Evolutionary conservation across 345 rosid species (phyloP).

Genomic region (Garcia nutans): DNA sequence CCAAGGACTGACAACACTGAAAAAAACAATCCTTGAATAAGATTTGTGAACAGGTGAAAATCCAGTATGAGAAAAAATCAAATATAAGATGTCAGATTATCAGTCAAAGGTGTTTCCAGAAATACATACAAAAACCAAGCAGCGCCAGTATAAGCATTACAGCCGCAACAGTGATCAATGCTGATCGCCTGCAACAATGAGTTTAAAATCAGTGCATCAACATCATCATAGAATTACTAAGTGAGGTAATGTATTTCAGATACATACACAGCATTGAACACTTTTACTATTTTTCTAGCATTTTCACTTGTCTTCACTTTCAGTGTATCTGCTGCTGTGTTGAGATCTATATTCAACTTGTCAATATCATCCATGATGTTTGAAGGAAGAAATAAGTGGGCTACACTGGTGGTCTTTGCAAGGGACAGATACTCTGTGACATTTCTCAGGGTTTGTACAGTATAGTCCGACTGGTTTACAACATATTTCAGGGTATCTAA

Average conservation of each 20-base stretch:
- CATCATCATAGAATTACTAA: constrained; percentile 2
- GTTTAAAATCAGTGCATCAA: constrained; percentile 11
- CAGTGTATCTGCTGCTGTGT: constrained; percentile 67
- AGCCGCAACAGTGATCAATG: constrained; percentile 74
- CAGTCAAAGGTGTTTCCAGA: not conserved
- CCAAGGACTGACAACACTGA: constrained; percentile 76
- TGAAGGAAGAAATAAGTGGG: constrained; percentile 72
- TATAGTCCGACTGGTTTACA: constrained; percentile 91
- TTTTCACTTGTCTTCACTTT: constrained; percentile 67
- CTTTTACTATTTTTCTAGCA: constrained; percentile 61
- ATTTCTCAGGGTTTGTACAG: constrained; percentile 72
- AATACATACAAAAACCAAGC: constrained; percentile 78
- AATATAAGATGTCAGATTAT: not conserved
- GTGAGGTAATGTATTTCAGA: constrained; percentile 12
- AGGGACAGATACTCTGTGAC: constrained; percentile 84
- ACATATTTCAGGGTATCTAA: constrained; percentile 77
- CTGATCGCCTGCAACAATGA: constrained; percentile 58
- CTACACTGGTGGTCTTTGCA: constrained; percentile 83
- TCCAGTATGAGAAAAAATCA: constrained; percentile 17
- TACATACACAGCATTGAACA: constrained; percentile 69
- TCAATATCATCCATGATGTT: constrained; percentile 69
- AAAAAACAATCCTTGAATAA: constrained; percentile 9
- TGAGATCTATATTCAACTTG: constrained; percentile 68
- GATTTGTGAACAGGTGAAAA: constrained; percentile 3
- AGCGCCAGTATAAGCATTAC: constrained; percentile 84